phyloP scores from a whole-genome alignment of 441 rosid genomes.

The Geranium incanum region DNA sequence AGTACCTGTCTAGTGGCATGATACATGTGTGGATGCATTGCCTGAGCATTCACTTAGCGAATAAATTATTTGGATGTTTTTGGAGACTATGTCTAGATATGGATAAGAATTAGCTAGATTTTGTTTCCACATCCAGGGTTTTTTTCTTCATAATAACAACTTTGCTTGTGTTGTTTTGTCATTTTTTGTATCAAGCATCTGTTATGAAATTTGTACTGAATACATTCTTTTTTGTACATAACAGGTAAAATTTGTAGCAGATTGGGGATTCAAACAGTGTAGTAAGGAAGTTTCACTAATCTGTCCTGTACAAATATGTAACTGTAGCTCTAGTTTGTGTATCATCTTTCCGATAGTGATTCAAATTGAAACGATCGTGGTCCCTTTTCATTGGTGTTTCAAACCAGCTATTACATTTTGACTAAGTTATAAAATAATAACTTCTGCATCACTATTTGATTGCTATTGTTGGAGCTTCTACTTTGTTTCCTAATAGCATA shows the following conservation, averaged over 20 bases:
- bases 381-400: conserved; percentile 3
- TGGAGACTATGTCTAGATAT: background rate
- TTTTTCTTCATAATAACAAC: background rate
- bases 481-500: background rate
- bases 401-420: conserved; percentile 5
- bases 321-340: conserved; percentile 20
- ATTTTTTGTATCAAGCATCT: background rate
- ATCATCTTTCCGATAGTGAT: conserved; percentile 11
- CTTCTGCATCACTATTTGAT: background rate
- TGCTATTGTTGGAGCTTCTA: background rate
- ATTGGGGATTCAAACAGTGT: conserved; percentile 15
- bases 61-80: background rate
- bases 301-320: conserved; percentile 27
- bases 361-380: conserved; percentile 9
- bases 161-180: background rate
- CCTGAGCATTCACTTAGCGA: background rate
- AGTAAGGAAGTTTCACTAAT: conserved; percentile 10
- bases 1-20: background rate
- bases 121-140: background rate
- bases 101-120: background rate
- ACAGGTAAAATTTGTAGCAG: conserved; percentile 19
- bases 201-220: background rate
- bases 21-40: background rate
- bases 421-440: conserved; percentile 14
- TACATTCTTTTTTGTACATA: background rate